Evolutionary conservation across 495 filamentous ascomycete genomes (phyloP).

Genomic region (Acidiella bohemica): DNA sequence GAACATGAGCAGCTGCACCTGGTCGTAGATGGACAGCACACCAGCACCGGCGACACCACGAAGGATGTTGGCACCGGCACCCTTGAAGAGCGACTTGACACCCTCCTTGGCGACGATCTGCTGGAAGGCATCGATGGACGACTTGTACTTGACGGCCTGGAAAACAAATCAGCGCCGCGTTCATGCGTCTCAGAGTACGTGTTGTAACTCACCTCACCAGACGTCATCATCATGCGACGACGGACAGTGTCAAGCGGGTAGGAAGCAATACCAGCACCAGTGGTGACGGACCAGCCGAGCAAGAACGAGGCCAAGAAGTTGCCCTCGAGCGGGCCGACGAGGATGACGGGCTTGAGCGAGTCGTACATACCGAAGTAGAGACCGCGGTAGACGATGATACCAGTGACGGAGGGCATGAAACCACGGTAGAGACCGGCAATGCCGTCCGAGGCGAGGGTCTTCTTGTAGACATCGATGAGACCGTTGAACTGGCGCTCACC

Average conservation of each 20-base stretch:
- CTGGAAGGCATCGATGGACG: conserved; percentile 80
- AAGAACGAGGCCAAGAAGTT: conserved; percentile 98
- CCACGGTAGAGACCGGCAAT: conserved; percentile 99
- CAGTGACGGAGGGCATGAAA: conserved; percentile 96
- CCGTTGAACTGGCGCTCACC: conserved; percentile 99
- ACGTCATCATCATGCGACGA: conserved; percentile 99
- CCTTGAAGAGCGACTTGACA: conserved; percentile 98
- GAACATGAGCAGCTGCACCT: conserved; percentile 96
- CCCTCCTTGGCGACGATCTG: conserved; percentile 97
- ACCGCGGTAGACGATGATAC: conserved; percentile 99
- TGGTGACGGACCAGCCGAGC: conserved; percentile 98
- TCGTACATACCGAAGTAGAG: conserved; percentile 99
- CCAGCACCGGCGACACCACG: conserved; percentile 99
- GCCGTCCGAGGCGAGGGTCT: conserved; percentile 97
- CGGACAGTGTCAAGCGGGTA: conserved; percentile 99
- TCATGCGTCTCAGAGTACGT: neutral
- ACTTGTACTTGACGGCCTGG: conserved; percentile 97
- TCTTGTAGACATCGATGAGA: conserved; percentile 97
- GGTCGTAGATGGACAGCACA: conserved; percentile 99
- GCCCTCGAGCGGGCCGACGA: conserved; percentile 80
- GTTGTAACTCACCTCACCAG: conserved; percentile 47
- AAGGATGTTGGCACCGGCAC: conserved; percentile 99
- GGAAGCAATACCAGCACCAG: conserved; percentile 99
- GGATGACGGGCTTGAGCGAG: conserved; percentile 97
- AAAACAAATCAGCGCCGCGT: conserved; percentile 1